Conservation (phyloP, 139 green algal species). For the Mesotaenium endlicherianum region DNA sequence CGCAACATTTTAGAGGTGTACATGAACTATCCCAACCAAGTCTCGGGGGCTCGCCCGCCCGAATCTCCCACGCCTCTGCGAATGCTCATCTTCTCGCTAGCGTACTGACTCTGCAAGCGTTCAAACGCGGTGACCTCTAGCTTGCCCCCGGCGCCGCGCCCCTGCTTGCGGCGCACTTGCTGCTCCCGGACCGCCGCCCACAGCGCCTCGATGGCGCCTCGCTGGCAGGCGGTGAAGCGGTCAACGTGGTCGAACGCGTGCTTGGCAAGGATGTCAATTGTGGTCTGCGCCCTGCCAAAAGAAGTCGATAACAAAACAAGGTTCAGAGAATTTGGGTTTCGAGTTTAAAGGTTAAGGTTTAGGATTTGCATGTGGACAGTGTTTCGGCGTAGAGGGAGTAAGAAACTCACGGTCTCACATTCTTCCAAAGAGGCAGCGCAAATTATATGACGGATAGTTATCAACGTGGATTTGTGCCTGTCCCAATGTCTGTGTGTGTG, state of each 20-base stretch:
- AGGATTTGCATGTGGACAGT: no score
- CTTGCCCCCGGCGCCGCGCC: background rate
- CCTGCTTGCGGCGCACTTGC: conserved; percentile 12
- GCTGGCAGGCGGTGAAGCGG: conserved; percentile 5
- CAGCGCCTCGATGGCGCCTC: conserved; percentile 1
- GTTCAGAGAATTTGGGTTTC: no score
- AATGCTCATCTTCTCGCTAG: conserved; percentile 30
- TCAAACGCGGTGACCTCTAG: conserved; percentile 39
- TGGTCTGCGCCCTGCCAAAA: conserved; percentile 19
- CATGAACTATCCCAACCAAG: conserved; percentile 16
- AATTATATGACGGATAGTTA: no score
- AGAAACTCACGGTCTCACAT: no score
- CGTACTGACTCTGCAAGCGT: conserved; percentile 12
- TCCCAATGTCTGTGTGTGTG: no score
- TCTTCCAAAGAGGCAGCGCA: no score
- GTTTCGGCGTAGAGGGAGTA: no score
- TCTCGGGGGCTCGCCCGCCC: background rate
- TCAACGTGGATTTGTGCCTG: no score
- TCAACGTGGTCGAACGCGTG: conserved; percentile 12
- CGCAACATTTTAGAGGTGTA: background rate
- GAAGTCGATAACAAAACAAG: background rate
- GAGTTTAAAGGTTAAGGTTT: no score
- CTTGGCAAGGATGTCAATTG: conserved; percentile 29
- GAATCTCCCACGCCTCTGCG: background rate
- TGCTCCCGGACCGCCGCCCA: conserved; percentile 1